Percentiles rank a stretch among this genome's conserved stretches.
Evolutionary conservation across 495 filamentous ascomycete genomes (phyloP).

Genomic region (Penicillium cinerascens): DNA sequence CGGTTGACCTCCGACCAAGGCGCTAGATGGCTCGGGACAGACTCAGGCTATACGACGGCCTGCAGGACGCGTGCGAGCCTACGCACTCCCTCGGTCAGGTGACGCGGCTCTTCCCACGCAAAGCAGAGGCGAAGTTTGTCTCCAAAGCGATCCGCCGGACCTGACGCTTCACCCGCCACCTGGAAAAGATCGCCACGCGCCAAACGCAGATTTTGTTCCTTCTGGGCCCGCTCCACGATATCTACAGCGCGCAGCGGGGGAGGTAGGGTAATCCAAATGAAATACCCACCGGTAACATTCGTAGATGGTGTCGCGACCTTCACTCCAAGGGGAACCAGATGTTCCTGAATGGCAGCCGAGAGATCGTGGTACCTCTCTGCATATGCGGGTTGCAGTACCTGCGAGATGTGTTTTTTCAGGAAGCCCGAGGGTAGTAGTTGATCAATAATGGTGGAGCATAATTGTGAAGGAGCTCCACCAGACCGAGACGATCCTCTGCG

Average conservation of each 20-base stretch:
- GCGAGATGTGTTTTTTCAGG: constrained; percentile 47
- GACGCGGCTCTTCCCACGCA: constrained; percentile 68
- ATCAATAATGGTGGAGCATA: constrained; percentile 62
- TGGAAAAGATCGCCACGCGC: constrained; percentile 64
- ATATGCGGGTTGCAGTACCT: constrained; percentile 52
- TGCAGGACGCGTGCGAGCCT: constrained; percentile 49
- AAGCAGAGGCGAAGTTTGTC: constrained; percentile 64
- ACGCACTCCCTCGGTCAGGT: constrained; percentile 63
- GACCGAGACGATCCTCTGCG: constrained; percentile 62
- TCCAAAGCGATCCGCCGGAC: constrained; percentile 44
- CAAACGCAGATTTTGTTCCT: constrained; percentile 59
- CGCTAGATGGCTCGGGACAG: neutral
- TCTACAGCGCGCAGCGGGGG: constrained; percentile 43
- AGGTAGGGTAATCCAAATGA: constrained; percentile 72
- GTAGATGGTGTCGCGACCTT: constrained; percentile 34
- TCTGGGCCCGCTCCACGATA: constrained; percentile 52
- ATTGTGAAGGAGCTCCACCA: constrained; percentile 73
- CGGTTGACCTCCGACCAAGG: neutral
- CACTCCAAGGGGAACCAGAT: constrained; percentile 60
- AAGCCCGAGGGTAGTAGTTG: constrained; percentile 53
- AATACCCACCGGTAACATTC: constrained; percentile 63
- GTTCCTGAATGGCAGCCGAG: constrained; percentile 47
- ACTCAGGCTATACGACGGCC: neutral
- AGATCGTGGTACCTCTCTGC: constrained; percentile 52
- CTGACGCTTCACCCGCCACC: constrained; percentile 52